These are phyloP conservation scores for Pyrus pyrifolia DNA, from an alignment of 306 rosid species.

Conservation along the genomic window DNA sequence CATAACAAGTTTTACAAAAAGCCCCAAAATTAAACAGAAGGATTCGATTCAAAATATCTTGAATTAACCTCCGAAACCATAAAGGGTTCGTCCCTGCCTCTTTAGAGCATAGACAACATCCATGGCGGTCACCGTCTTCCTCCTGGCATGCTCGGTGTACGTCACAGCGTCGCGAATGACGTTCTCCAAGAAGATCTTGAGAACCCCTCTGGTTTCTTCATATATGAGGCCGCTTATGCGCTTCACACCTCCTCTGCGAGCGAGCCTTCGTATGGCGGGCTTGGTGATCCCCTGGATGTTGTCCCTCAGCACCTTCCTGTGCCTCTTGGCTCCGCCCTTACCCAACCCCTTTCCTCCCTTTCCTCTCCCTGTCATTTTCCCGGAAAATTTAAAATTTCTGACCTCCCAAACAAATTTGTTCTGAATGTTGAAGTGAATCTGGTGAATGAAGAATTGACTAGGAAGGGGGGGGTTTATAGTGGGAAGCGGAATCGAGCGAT, in stretches of 20 bases:
- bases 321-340: constrained; percentile 27
- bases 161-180: constrained; percentile 27
- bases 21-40: neutral
- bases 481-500: neutral
- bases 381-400: neutral
- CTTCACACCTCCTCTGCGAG: constrained; percentile 26
- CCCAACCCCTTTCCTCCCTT: constrained; percentile 27
- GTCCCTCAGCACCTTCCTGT: constrained; percentile 26
- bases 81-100: constrained; percentile 27
- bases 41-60: neutral
- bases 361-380: constrained; percentile 23
- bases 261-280: constrained; percentile 20
- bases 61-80: constrained; percentile 21
- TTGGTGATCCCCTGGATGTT: constrained; percentile 26
- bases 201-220: constrained; percentile 27
- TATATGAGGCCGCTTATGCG: constrained; percentile 27
- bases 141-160: constrained; percentile 23
- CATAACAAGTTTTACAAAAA: neutral
- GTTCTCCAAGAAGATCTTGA: constrained; percentile 25
- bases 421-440: too few relatives aligned
- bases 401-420: neutral
- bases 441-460: neutral
- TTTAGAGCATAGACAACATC: constrained; percentile 26
- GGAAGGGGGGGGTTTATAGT: neutral
- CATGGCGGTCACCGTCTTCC: constrained; percentile 33